Base-by-base conservation (phyloP, 169 alveolate species). In the Eimeria maxima region DNA sequence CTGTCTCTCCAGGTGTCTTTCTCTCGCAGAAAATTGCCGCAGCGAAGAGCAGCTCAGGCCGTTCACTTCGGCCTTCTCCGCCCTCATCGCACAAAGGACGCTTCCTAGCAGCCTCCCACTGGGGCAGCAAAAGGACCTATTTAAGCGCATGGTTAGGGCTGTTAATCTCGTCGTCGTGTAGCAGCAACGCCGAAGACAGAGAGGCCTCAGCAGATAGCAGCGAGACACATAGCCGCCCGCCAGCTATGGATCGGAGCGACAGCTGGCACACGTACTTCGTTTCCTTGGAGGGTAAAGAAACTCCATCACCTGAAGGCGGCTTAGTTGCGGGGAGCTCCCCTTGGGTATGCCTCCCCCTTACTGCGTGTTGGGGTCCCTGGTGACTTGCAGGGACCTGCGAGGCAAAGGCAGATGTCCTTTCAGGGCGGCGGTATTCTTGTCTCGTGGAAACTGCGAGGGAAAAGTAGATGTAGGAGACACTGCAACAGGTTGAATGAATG, bases 401-500 rank as follows among this genome's bases (percentile, higher is more conserved):
- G 69, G 69, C 20, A 60, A 33, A 33, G 38, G 38, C 38, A 1
- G 2, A 33, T 33, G 38, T 33, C 38, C 38, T 33, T 33, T 33
- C 38, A 33, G 38, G 38, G 38, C 38, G 38, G 38, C 38, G 38
- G 38, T 33, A 33, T 33, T 33, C 38, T 33, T 33, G 38, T 33
- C 38, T 33, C 38, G 38, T 33, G 38, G 38, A 33, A 33, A 33
- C 38, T 53, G 16, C 2, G 16, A 14, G 60, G 16, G 10, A 11
- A 53, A 11, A 53, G 16, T 53, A 14, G 0, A 53, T 2, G 60
- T 0, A 53, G 60, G 60, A 53, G 60, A 53, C 60, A 53, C 60
- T 53, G 60, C 60, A 53, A 53, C 97, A 97, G 87, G 20, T 78
- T 88, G 90, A 92, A 97, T 95, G 98, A 98, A 90, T 97, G 97